Conservation (phyloP, 345 rosid genomes). For the Citrus sinensis region DNA sequence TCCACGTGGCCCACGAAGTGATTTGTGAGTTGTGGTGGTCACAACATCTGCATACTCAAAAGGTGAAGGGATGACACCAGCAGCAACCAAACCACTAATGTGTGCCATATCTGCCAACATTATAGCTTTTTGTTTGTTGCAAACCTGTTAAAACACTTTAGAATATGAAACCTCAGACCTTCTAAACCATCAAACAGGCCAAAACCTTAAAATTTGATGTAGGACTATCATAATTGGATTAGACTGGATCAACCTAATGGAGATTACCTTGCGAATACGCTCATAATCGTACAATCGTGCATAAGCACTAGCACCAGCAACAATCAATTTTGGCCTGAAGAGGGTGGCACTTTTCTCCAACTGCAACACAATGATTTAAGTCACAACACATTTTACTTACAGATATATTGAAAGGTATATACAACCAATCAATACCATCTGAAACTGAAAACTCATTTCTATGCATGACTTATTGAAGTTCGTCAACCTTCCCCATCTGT, state of each 20-base stretch:
- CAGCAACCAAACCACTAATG: slow-evolving; percentile 96
- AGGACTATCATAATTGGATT: not conserved
- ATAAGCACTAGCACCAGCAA: slow-evolving; percentile 99
- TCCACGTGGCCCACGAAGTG: slow-evolving; percentile 99
- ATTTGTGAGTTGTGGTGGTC: slow-evolving; percentile 98
- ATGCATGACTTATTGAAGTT: not conserved
- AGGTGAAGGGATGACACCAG: slow-evolving; percentile 96
- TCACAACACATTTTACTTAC: not conserved
- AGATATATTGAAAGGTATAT: not conserved
- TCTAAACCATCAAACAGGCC: slow-evolving; percentile 1
- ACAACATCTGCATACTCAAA: slow-evolving; percentile 97
- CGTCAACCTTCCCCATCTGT: not conserved
- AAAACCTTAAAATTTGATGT: slow-evolving; percentile 6
- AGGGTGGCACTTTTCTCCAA: slow-evolving; percentile 93
- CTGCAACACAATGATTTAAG: slow-evolving; percentile 37
- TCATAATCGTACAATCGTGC: slow-evolving; percentile 91
- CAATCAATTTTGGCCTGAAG: slow-evolving; percentile 92
- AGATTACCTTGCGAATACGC: slow-evolving; percentile 79
- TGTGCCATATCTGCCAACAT: slow-evolving; percentile 99
- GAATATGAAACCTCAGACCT: slow-evolving; percentile 13
- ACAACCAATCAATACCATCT: not conserved
- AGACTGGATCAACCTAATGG: not conserved
- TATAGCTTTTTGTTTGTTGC: slow-evolving; percentile 94
- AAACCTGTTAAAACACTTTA: slow-evolving; percentile 51
- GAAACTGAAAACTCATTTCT: not conserved